Conservation (phyloP, 1,139 yeast species). For the Yamadazyma trypodendri region DNA sequence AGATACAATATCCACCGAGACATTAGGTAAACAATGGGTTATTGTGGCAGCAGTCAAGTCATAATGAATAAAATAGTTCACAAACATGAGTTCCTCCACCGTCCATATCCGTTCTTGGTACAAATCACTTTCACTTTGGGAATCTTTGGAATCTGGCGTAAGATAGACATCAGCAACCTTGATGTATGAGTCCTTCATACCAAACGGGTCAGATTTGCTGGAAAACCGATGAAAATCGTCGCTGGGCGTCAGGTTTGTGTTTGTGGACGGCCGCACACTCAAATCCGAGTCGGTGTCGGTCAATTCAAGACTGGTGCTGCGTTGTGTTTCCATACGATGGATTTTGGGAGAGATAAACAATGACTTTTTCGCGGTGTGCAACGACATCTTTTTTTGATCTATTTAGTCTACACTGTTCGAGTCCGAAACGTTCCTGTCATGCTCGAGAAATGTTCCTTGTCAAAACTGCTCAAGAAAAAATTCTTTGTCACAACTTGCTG, state of each 20-base stretch:
- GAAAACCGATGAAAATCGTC: neutral
- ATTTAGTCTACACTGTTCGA: too few species aligned
- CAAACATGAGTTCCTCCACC: conserved; percentile 6
- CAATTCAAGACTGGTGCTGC: neutral
- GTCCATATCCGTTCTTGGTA: conserved; percentile 8
- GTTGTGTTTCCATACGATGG: neutral
- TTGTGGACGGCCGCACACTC: neutral
- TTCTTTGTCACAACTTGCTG: conserved; percentile 34
- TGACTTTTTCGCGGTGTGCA: neutral
- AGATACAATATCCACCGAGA: conserved; percentile 1
- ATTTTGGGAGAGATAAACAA: neutral
- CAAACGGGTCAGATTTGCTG: conserved; percentile 1
- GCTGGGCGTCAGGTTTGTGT: neutral
- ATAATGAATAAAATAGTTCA: conserved; percentile 11
- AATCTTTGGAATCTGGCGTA: conserved; percentile 18
- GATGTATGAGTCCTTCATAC: conserved; percentile 1
- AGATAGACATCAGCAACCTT: conserved; percentile 11
- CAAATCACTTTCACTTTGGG: conserved; percentile 14
- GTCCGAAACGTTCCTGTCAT: too few species aligned
- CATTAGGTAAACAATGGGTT: conserved; percentile 5
- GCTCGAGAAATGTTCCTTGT: too few species aligned
- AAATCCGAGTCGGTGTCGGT: neutral
- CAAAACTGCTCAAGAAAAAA: too few species aligned
- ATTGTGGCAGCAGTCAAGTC: conserved; percentile 13
- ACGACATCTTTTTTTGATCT: too few species aligned